These are phyloP conservation scores for Salvia hispanica DNA, from an alignment of 257 asterid species.

Conservation along the genomic window DNA sequence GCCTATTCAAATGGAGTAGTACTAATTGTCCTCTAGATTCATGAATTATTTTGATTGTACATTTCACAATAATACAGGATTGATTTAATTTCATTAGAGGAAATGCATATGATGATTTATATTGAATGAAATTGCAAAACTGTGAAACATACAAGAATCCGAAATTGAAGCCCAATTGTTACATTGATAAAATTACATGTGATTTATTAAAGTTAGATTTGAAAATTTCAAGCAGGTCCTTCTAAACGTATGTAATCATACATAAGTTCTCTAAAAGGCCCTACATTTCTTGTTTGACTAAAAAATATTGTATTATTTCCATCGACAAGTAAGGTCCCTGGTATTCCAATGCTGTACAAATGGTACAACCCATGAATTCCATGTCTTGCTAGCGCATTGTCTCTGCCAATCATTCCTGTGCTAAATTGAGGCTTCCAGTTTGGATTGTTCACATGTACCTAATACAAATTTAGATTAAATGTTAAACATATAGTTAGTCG, in stretches of 20 bases:
- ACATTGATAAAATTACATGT: background rate
- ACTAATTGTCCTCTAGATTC: no score
- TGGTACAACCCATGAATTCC: slow-evolving; percentile 46
- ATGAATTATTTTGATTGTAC: no score
- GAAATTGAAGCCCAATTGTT: background rate
- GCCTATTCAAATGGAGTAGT: no score
- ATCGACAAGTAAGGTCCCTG: slow-evolving; percentile 14
- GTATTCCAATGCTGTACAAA: slow-evolving; percentile 28
- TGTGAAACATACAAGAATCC: no score
- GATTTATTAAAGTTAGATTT: background rate
- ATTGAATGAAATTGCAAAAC: no score
- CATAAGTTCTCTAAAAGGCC: slow-evolving; percentile 40
- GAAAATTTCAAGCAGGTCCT: slow-evolving; percentile 28
- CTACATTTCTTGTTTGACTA: slow-evolving; percentile 31
- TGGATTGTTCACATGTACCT: slow-evolving; percentile 42
- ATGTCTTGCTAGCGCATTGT: slow-evolving; percentile 55
- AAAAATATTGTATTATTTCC: slow-evolving; percentile 39
- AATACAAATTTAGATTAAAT: background rate
- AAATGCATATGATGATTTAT: no score
- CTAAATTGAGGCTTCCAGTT: slow-evolving; percentile 25
- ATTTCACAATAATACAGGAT: no score
- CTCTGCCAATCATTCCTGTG: slow-evolving; percentile 27
- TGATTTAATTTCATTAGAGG: no score
- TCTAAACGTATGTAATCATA: slow-evolving; percentile 52
- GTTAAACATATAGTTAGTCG: background rate